Evolutionary conservation across 2,329 filamentous ascomycete genomes (phyloP).

Genomic region (Epichloe typhina): DNA sequence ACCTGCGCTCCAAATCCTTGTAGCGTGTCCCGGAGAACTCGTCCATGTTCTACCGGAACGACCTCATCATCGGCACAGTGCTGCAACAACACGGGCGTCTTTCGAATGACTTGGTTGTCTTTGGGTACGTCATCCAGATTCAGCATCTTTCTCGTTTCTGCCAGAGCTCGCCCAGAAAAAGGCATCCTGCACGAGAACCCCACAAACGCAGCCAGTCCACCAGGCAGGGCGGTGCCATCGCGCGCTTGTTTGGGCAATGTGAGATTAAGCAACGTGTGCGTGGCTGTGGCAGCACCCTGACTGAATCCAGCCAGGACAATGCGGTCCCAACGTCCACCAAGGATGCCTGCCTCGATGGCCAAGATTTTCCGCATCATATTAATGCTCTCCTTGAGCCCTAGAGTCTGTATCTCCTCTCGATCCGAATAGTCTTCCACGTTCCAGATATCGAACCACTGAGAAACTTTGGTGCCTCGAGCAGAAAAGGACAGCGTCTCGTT

Average conservation of each 20-base stretch:
- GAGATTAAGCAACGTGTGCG: slow-evolving; percentile 25
- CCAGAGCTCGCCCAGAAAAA: slow-evolving; percentile 19
- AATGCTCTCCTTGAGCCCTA: slow-evolving; percentile 27
- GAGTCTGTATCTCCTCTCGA: slow-evolving; percentile 28
- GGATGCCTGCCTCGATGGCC: slow-evolving; percentile 18
- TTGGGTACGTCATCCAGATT: slow-evolving; percentile 12
- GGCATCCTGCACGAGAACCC: slow-evolving; percentile 25
- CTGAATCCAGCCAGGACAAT: slow-evolving; percentile 33
- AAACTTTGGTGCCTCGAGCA: slow-evolving; percentile 10
- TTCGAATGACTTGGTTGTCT: slow-evolving; percentile 20
- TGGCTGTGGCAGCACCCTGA: slow-evolving; percentile 29
- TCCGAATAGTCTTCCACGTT: slow-evolving; percentile 26
- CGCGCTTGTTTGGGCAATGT: slow-evolving; percentile 8
- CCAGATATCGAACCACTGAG: slow-evolving; percentile 41
- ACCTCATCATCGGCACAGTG: slow-evolving; percentile 32
- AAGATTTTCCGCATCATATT: slow-evolving; percentile 19
- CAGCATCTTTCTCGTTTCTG: slow-evolving; percentile 20
- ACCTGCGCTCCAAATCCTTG: slow-evolving; percentile 24
- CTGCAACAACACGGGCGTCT: slow-evolving; percentile 31
- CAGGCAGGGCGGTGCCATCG: not conserved
- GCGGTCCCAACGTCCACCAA: slow-evolving; percentile 24
- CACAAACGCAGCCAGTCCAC: slow-evolving; percentile 20
- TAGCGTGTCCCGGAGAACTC: slow-evolving; percentile 21
- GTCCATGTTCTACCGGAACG: slow-evolving; percentile 24
- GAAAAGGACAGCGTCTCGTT: slow-evolving; percentile 17